Evolutionary conservation across 1,284 basidiomycete genomes (phyloP), one percentile per base, ranked within the genome.

Genomic region (Chalciporus sp.): DNA sequence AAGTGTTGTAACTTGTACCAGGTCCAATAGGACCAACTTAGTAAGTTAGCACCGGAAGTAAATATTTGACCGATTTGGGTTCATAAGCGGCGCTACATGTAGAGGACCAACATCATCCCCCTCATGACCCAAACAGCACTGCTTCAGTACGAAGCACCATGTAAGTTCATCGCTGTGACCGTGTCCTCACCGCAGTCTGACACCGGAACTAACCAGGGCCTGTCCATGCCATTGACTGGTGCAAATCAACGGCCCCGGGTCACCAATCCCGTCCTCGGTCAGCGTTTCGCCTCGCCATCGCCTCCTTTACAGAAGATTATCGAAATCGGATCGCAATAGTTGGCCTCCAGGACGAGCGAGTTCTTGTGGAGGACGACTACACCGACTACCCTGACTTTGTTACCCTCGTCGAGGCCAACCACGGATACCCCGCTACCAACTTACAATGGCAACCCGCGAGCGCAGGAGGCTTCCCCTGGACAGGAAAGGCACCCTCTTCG

Each of bases 351-450:
- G 88, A 92, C 62, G 91, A 93, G 64, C 82, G 88, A 28, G 87
- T 91, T 23, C 78, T 92, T 11, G 85, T 91, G 9, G 90, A 93
- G 65, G 88, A 91, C 61, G 89, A 92, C 68, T 89, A 84, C 65
- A 82, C 81, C 45, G 87, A 89, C 65, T 89, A 90, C 64, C 82
- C 88, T 9, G 90, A 92, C 72, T 94, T 94, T 68, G 84, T 87
- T 40, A 85, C 86, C 9, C 80, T 93, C 26, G 90, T 88, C 60
- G 86, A 93, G 62, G 83, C 86, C 7, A 80, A 83, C 60, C 90
- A 93, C 61, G 90, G 90, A 48, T 94, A 93, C 72, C 92, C 92
- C 9, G 89, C 89, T 7, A 93, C 90, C 8, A 86, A 82, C 65
- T 69, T 94, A 49, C 88, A 89, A 67, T 94, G 92, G 88, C 90